Evolutionary conservation across 108 stramenopile species (phyloP), one percentile per base, ranked within the genome.

Genomic region (Craspedostauros australis): DNA sequence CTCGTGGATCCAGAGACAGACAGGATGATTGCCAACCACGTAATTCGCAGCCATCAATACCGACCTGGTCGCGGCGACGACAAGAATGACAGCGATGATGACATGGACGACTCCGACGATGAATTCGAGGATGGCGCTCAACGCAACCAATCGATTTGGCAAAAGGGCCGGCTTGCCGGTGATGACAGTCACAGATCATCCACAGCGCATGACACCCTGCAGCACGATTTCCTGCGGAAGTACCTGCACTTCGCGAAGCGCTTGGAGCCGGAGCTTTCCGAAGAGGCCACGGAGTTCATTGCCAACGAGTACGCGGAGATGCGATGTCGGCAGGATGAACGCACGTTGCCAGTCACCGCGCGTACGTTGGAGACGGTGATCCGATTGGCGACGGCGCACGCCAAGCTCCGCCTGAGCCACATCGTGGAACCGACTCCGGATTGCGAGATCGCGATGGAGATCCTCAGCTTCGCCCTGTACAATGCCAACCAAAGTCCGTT

Each of bases 301-400:
- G 93, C 96, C n/a, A 86, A 69, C 18, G 70, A 84, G 8, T 99
- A 99, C 73, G 94, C 96, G 12, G 88, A 95, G 50, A 85, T 99
- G 81, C 74, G 99, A 46, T 79, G 88, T 51, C 64, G 91, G 27
- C 86, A 88, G 53, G 93, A 92, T 58, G 91, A 92, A 48, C 68
- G 88, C 20, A 93, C 79, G 33, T 72, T 92, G 31, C 89, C 89
- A 29, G 86, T 99, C 4, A 99, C 99, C 3, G 96, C 99, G 3
- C 96, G 99, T 57, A 89, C 89, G 39, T 68, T 99, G 54, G 99
- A 99, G 75, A 98, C 97, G 19, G 80, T 99, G 23, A 99, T 99
- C 68, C 96, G 99, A 31, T 60, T 99, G 44, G 81, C 94, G 1
- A 95, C 89, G 46, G 99, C 99, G 6, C 96, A 97, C 55, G 96